Conservation (phyloP, 1,284 basidiomycete species). For the Xanthoconium separans region DNA sequence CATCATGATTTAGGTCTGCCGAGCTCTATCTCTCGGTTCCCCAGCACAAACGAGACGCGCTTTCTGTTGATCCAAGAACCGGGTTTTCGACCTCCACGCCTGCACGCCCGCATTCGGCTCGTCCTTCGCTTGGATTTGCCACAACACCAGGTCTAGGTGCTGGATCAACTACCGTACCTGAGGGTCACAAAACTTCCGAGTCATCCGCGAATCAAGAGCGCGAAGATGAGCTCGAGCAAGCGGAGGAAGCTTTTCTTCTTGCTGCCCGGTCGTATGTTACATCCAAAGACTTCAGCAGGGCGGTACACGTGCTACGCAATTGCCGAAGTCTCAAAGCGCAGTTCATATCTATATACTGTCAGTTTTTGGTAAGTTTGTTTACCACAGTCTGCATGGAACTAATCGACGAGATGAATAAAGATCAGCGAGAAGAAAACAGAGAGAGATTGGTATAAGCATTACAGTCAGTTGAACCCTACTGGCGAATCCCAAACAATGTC, state of each 20-base stretch:
- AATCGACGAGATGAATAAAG: conserved; percentile 33
- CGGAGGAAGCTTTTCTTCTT: conserved; percentile 67
- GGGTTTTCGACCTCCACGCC: conserved; percentile 54
- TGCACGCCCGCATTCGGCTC: conserved; percentile 44
- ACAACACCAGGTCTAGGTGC: conserved; percentile 37
- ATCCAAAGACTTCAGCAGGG: conserved; percentile 78
- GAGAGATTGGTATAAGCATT: conserved; percentile 71
- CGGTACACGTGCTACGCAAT: conserved; percentile 59
- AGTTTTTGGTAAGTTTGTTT: conserved; percentile 71
- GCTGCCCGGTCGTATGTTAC: conserved; percentile 79
- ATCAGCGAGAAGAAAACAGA: conserved; percentile 66
- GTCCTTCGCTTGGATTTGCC: conserved; percentile 36
- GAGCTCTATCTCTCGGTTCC: conserved; percentile 69
- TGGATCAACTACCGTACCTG: conserved; percentile 22
- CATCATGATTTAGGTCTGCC: conserved; percentile 53
- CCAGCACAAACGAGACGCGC: conserved; percentile 41
- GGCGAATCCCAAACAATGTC: not conserved
- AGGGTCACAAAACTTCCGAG: conserved; percentile 25
- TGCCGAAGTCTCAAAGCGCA: conserved; percentile 70
- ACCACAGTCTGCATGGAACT: not conserved
- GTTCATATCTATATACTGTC: conserved; percentile 81
- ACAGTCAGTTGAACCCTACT: conserved; percentile 48
- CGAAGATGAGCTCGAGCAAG: conserved; percentile 51
- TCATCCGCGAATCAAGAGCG: conserved; percentile 29
- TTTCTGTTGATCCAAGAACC: conserved; percentile 17